Evolutionary conservation across 352 stramenopile genomes (phyloP), one percentile per base, ranked within the genome.

Genomic region (Phytophthora pinifolia): DNA sequence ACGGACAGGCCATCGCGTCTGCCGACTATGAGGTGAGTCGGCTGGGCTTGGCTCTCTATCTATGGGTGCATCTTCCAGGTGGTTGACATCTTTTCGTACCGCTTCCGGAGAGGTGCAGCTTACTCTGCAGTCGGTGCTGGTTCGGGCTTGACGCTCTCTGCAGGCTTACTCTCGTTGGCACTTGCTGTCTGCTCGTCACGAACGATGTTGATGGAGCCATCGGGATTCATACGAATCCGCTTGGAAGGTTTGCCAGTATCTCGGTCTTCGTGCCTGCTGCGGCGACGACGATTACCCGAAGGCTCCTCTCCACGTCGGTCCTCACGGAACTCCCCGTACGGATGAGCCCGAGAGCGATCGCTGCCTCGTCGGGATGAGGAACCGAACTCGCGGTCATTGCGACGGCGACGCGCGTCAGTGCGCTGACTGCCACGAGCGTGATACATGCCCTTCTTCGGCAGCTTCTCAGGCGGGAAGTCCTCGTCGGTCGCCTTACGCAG

Each of bases 391-490:
- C 62, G 62, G 17, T 63, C 46, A 25, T 60, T 59, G 32, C 56
- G 62, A 45, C 56, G 65, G 9, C 52, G 59, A 45, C 61, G 51
- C 4, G 56, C 42, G n/a, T 59, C 45, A 17, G 58, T 42, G 33
- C 46, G 61, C 22, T 70, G 58, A 25, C 48, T 69, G 34, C 59
- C 61, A n/a, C 81, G 79, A 25, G 82, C 71, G 50, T 92, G 81
- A 65, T 92, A 92, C 56, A 70, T 63, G 2, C 54, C 54, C 54
- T 76, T 74, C 54, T 88, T 89, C 33, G 76, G 62, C 9, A 70
- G 57, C 57, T 94, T 94, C 59, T 94, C 83, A 0, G 83, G 65
- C 20, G 83, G 83, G 52, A 94, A 92, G 43, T 94, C 83, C 17
- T 92, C 77, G 29, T 75, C 65, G 1, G 81, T 94, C 6, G 83